Percentiles rank a stretch among this genome's conserved stretches.
phyloP scores from a whole-genome alignment of 768 basidiomycete genomes.

The Kondoa subrosea region DNA sequence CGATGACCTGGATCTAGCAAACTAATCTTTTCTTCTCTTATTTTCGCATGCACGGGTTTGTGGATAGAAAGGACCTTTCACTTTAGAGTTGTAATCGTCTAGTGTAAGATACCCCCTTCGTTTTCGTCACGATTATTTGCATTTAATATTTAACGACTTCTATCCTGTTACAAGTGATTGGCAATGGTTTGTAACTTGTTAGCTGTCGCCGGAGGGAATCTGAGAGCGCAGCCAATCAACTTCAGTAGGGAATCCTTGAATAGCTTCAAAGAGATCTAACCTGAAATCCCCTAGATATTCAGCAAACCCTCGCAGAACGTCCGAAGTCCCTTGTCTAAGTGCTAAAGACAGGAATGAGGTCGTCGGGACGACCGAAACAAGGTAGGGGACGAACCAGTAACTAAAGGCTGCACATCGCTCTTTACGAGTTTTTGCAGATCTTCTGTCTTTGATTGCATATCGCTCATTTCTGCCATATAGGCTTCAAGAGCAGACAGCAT shows the following conservation, averaged over 20 bases:
- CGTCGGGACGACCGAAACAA: not conserved
- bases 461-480: slow-evolving; percentile 42
- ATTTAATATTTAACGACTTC: not conserved
- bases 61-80: too few species aligned
- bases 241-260: too few species aligned
- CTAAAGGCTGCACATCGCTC: not conserved
- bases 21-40: not conserved
- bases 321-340: slow-evolving; percentile 15
- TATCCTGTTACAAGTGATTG: not conserved
- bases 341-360: slow-evolving; percentile 1
- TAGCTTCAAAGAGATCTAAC: too few species aligned
- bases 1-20: not conserved
- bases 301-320: slow-evolving; percentile 19
- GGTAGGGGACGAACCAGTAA: not conserved
- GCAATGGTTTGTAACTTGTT: not conserved
- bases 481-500: slow-evolving; percentile 53
- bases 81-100: too few species aligned
- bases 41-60: too few species aligned
- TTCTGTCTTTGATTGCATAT: slow-evolving; percentile 26
- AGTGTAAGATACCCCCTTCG: too few species aligned
- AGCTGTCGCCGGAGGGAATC: not conserved
- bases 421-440: slow-evolving; percentile 10
- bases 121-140: too few species aligned
- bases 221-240: too few species aligned
- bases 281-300: slow-evolving; percentile 19